Evolutionary conservation across 805 yeast genomes (phyloP).

Genomic region (Nakazawaea ishiwadae): DNA sequence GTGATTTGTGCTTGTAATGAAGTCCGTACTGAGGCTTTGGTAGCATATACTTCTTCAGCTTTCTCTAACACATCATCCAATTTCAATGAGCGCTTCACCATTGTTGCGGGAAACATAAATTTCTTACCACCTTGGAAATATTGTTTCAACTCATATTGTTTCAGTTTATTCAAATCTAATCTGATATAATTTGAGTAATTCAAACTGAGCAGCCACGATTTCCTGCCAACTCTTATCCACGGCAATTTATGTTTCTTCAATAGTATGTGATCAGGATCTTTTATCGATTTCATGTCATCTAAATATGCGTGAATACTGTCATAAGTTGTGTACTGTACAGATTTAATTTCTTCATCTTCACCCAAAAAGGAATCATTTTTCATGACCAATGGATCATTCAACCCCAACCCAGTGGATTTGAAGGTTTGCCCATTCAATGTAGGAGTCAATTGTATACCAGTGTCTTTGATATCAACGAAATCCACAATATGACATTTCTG

Average conservation of each 20-base stretch:
- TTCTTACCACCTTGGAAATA: conserved; percentile 5
- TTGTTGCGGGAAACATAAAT: neutral
- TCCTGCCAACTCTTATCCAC: conserved; percentile 11
- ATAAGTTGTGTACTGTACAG: conserved; percentile 10
- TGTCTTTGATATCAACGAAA: conserved; percentile 58
- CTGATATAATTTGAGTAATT: conserved; percentile 7
- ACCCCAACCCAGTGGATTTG: conserved; percentile 42
- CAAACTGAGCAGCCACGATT: conserved; percentile 11
- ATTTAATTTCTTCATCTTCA: conserved; percentile 3
- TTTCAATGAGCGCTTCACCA: conserved; percentile 13
- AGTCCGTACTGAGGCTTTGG: conserved; percentile 8
- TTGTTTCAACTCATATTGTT: conserved; percentile 10
- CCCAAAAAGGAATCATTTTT: conserved; percentile 12
- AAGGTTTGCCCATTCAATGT: conserved; percentile 30
- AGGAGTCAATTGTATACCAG: conserved; percentile 54
- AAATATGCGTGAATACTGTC: conserved; percentile 11
- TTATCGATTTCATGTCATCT: conserved; percentile 3
- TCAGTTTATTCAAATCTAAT: conserved; percentile 9
- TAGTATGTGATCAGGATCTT: conserved; percentile 2
- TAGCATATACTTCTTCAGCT: conserved; percentile 14
- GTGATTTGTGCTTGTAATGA: conserved; percentile 18
- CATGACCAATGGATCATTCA: conserved; percentile 48
- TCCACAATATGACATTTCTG: conserved; percentile 70
- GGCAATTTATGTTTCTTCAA: conserved; percentile 9
- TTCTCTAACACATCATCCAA: conserved; percentile 17